phyloP scores from a whole-genome alignment of 306 rosid species.

The Vigna reflexopilosa region DNA sequence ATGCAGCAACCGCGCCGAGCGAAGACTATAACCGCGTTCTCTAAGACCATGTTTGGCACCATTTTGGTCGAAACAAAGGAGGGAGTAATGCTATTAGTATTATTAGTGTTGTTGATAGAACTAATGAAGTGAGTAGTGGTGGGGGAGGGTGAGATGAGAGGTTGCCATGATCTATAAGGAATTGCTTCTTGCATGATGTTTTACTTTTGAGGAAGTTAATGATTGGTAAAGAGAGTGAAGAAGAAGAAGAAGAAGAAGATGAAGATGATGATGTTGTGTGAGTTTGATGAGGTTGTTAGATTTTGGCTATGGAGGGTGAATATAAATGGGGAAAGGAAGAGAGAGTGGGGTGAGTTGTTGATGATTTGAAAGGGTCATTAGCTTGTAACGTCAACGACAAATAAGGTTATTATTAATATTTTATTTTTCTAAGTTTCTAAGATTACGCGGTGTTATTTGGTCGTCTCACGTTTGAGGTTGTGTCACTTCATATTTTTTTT shows the following conservation, averaged over 20 bases:
- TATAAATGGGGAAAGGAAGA: conserved; percentile 29
- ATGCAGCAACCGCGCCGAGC: conserved; percentile 65
- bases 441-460: conserved; percentile 50
- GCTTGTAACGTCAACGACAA: conserved; percentile 48
- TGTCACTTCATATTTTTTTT: conserved; percentile 13
- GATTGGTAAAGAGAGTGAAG: not conserved
- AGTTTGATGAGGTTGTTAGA: conserved; percentile 22
- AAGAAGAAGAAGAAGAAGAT: not conserved
- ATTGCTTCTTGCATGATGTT: conserved; percentile 72
- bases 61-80: not conserved
- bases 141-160: conserved; percentile 22
- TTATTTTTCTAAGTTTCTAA: not conserved
- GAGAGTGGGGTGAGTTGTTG: conserved; percentile 11
- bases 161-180: conserved; percentile 69
- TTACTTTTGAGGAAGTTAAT: not conserved
- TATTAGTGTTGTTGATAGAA: not conserved
- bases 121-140: conserved; percentile 25
- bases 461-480: conserved; percentile 45
- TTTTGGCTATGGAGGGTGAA: conserved; percentile 5
- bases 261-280: not conserved
- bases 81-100: not conserved
- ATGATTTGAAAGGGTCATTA: conserved; percentile 54
- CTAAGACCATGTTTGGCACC: conserved; percentile 46
- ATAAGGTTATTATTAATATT: not conserved
- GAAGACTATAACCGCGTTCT: conserved; percentile 63